Evolutionary conservation across 1,139 yeast species (phyloP).

Genomic region (Yamadazyma spencermartinsiae): DNA sequence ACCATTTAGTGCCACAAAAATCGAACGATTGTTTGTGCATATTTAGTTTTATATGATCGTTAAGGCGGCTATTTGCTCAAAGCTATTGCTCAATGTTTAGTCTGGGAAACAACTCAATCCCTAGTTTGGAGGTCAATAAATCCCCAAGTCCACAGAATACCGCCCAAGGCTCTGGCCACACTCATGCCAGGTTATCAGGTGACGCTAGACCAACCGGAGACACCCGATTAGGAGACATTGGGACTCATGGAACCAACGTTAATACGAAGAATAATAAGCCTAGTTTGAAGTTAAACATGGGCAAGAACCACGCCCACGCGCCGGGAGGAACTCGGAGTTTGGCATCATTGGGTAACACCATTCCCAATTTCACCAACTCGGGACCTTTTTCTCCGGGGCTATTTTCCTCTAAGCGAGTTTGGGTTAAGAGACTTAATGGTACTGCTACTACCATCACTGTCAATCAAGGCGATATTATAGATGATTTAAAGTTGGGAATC

Average conservation of each 20-base stretch:
- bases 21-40: no score
- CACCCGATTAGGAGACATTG: no score
- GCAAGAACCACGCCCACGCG: slow-evolving; percentile 6
- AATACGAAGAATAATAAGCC: slow-evolving; percentile 10
- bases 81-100: slow-evolving; percentile 3
- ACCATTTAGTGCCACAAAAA: no score
- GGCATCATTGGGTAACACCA: slow-evolving; percentile 14
- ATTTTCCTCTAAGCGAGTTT: slow-evolving; percentile 43
- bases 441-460: slow-evolving; percentile 69
- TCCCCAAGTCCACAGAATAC: slow-evolving; percentile 12
- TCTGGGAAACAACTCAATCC: not conserved
- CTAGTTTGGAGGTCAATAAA: slow-evolving; percentile 7
- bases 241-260: not conserved
- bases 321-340: slow-evolving; percentile 10
- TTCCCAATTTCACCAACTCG: slow-evolving; percentile 16
- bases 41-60: no score
- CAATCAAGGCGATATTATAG: slow-evolving; percentile 58
- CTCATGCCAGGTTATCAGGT: slow-evolving; percentile 4
- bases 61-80: not conserved
- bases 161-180: not conserved
- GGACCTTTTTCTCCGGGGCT: slow-evolving; percentile 20
- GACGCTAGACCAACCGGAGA: slow-evolving; percentile 1
- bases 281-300: slow-evolving; percentile 17
- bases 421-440: slow-evolving; percentile 62
- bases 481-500: slow-evolving; percentile 67